Base-by-base conservation (phyloP, 2,329 filamentous ascomycete species). In the Neonectria magnoliae region DNA sequence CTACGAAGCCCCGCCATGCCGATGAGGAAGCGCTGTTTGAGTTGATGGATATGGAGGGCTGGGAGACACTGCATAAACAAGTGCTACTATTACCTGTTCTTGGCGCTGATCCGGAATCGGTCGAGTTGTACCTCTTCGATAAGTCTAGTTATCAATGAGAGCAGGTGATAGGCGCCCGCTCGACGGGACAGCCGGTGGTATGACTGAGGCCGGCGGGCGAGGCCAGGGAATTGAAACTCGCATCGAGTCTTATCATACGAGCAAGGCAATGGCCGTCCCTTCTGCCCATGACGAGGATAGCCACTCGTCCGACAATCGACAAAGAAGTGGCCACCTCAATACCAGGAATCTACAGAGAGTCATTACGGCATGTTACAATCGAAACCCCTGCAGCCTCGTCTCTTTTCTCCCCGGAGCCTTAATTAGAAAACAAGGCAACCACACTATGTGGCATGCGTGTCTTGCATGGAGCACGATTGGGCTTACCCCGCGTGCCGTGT, bases 1-100 rank as follows among this genome's bases (percentile, higher is more conserved):
- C 85, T 2, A 87, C 85, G 0, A 89, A 89, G 72, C 85, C 82
- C 1, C 81, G 87, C 1, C 87, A 89, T 65, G 77, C 81, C 2
- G 87, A 85, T 0, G 87, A 89, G 68, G 73, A 77, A 33, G 81
- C 76, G 0, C 70, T 88, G 18, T 87, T 86, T 62, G 77, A 78
- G 6, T 71, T 87, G 20, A 79, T 89, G 77, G 68, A 77, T 1
- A 72, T 72, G 2, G 76, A 81, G 2, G 80, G 80, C 3, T 89
- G 87, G 87, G 61, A 59, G 1, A 77, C 80, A 18, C 65, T 74
- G 10, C 81, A 85, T 51, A 75, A 79, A 42, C 78, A 81, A 44
- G 76, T 76, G 7, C 69, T 87, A 25, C 78, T 79, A 1, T 74
- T 88, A 42, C 83, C 83, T 1, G 81, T 83, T 1, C 71, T 87